Evolutionary conservation across 176 grass and related monocot genomes (phyloP).

Genomic region (Triticum urartu): DNA sequence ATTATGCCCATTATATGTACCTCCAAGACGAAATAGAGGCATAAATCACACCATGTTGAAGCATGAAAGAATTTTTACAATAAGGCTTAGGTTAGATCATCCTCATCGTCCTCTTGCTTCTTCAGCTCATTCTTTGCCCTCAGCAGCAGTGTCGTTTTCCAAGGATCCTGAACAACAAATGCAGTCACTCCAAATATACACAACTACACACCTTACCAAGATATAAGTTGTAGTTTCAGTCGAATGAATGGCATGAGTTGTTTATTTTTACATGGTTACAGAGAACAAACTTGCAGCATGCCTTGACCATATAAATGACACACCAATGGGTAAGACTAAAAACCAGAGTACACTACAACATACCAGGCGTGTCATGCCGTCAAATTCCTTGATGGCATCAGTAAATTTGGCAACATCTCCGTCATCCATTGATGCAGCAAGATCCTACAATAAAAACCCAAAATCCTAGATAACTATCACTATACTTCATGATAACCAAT

Average conservation of each 20-base stretch:
- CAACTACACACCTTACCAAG: not conserved
- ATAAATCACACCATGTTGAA: slow-evolving; percentile 21
- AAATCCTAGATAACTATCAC: slow-evolving; percentile 11
- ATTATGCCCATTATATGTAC: slow-evolving; percentile 31
- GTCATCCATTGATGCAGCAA: slow-evolving; percentile 91
- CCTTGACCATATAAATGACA: not conserved
- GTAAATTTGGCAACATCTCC: slow-evolving; percentile 92
- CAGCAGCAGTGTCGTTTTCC: slow-evolving; percentile 95
- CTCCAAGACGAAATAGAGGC: slow-evolving; percentile 30
- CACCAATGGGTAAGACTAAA: slow-evolving; percentile 3
- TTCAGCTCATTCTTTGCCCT: slow-evolving; percentile 90
- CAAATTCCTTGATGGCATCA: slow-evolving; percentile 91
- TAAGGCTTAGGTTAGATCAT: slow-evolving; percentile 78
- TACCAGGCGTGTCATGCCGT: slow-evolving; percentile 97
- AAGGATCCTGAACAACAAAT: slow-evolving; percentile 66
- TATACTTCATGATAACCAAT: slow-evolving; percentile 18
- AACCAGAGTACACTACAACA: slow-evolving; percentile 17
- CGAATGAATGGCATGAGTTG: not conserved
- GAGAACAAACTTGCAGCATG: slow-evolving; percentile 1
- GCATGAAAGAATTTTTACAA: slow-evolving; percentile 25
- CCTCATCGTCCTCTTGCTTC: slow-evolving; percentile 87
- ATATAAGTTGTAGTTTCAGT: not conserved
- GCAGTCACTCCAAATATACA: not conserved
- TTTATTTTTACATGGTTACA: not conserved
- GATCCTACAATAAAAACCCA: slow-evolving; percentile 55